These are phyloP conservation scores for Ascodesmis nigricans DNA, from an alignment of 495 filamentous ascomycete species.

Conservation along the genomic window DNA sequence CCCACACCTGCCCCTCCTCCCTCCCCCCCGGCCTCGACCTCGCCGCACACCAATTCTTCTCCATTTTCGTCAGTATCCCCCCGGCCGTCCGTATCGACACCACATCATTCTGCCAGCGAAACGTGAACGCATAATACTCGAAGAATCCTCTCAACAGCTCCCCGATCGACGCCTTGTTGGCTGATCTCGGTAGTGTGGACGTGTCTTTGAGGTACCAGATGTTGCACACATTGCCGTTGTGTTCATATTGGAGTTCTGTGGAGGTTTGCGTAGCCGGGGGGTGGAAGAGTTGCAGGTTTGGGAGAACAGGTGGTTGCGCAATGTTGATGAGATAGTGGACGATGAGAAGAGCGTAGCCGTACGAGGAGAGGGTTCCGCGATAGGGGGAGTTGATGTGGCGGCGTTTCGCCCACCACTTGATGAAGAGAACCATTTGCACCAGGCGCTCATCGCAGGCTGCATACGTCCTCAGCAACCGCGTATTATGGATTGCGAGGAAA, in stretches of 20 bases:
- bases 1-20: slow-evolving; percentile 5
- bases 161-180: slow-evolving; percentile 27
- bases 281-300: slow-evolving; percentile 42
- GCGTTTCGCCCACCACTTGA: slow-evolving; percentile 66
- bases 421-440: slow-evolving; percentile 49
- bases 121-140: slow-evolving; percentile 50
- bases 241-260: slow-evolving; percentile 14
- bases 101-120: slow-evolving; percentile 49
- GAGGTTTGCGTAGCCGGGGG: slow-evolving; percentile 9
- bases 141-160: slow-evolving; percentile 54
- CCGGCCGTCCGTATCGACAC: slow-evolving; percentile 47
- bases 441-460: slow-evolving; percentile 50
- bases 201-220: slow-evolving; percentile 17
- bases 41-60: slow-evolving; percentile 58
- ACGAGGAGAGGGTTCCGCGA: slow-evolving; percentile 58
- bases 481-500: slow-evolving; percentile 56
- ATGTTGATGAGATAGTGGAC: slow-evolving; percentile 73
- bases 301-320: slow-evolving; percentile 50
- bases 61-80: slow-evolving; percentile 43
- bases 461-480: slow-evolving; percentile 54
- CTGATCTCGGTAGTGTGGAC: slow-evolving; percentile 3
- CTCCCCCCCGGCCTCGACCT: slow-evolving; percentile 27
- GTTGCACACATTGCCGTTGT: slow-evolving; percentile 10
- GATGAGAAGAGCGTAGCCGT: slow-evolving; percentile 83
- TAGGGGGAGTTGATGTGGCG: slow-evolving; percentile 66